Base-by-base conservation (phyloP, 345 rosid species). In the Trapa bicornis region DNA sequence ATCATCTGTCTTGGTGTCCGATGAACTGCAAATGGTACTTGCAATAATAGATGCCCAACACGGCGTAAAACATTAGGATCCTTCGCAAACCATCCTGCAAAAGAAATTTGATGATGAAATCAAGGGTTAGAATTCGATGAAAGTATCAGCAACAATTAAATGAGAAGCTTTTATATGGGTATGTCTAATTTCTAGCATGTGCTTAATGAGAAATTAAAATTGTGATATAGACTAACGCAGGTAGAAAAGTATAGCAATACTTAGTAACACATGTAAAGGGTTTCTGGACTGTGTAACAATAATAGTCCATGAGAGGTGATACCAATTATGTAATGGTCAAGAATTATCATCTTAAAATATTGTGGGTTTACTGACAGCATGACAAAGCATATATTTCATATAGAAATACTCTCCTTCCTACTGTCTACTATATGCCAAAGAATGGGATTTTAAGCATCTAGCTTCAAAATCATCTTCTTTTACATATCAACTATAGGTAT, bases 61-160 rank as follows among this genome's bases (percentile, higher is more conserved):
- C 85, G 89, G 5, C 73, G 86, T 48, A 94, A 78, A 78, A 84
- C 70, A 70, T 65, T 80, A 61, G 99, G 93, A 86, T 94, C 96
- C 68, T 79, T 91, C 10, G 96, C 96, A 85, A 89, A 83, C 93
- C 89, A 89, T 39, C 99, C 99, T 94, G 83, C 79, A 80, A 69
- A 32, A 74, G 68, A 61, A 17, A 41, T 73, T 71, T 62, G 42
- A 70, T 14, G 38, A 58, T 7, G 63, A 5, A 33, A 58, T 58
- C 4, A 32, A 10, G 63, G 0, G 38, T 58, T 29, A 58, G 63
- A 8, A 35, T 32, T 11, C 37, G 12, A 2, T 11, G 12, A 45
- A 35, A 69, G 2, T 60, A 74, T 67, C 61, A 67, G 53, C 38
- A 68, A 67, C 15, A 68, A 62, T 45, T 38, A 35, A 57, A 48